phyloP scores from a whole-genome alignment of 345 rosid genomes.

The Angophora floribunda region DNA sequence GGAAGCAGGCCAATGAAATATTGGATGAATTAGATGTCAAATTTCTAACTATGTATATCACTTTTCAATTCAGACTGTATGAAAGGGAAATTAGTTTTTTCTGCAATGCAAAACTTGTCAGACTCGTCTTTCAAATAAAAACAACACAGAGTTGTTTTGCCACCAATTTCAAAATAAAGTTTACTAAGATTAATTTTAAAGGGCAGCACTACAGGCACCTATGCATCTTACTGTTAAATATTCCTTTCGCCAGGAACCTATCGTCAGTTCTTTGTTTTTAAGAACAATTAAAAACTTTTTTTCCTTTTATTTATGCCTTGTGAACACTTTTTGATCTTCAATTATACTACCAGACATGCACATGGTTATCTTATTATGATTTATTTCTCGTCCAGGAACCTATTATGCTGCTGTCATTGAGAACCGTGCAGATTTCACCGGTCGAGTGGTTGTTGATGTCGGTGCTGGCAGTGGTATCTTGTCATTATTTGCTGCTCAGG shows the following conservation, averaged over 20 bases:
- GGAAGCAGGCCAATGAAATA: background rate
- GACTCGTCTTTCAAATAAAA: background rate
- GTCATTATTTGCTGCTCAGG: constrained; percentile 99
- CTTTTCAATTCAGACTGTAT: background rate
- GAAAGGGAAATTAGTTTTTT: background rate
- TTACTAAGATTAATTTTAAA: background rate
- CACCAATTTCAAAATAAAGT: background rate
- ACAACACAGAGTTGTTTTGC: background rate
- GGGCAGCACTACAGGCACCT: background rate
- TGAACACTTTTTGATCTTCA: background rate
- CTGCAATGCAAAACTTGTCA: background rate
- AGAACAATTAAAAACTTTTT: background rate
- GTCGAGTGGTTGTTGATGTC: constrained; percentile 91
- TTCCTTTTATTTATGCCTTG: background rate
- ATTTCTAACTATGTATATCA: background rate
- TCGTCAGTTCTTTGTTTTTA: background rate
- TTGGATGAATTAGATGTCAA: background rate
- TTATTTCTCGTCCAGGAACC: constrained; percentile 45
- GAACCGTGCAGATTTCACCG: constrained; percentile 83
- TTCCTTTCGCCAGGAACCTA: background rate
- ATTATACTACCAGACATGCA: background rate
- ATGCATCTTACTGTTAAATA: background rate
- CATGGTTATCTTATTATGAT: background rate
- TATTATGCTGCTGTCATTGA: constrained; percentile 97
- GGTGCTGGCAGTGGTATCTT: constrained; percentile 99